These are phyloP conservation scores for Saccharomyces jurei DNA, from an alignment of 805 yeast species.

Conservation along the genomic window DNA sequence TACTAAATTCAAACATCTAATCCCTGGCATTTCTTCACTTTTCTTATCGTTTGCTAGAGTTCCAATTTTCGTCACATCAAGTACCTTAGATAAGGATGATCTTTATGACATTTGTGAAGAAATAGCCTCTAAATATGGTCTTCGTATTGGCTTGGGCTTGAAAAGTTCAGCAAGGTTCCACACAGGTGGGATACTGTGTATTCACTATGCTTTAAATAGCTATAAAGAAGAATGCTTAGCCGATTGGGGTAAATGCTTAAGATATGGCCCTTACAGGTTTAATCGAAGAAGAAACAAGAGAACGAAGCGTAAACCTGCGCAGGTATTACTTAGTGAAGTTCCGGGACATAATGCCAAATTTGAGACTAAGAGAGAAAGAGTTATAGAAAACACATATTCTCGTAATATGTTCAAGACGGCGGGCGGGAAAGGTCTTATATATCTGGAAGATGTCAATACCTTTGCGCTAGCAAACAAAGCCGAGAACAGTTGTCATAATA, in stretches of 20 bases:
- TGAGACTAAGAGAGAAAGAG: constrained; percentile 12
- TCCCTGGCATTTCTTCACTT: constrained; percentile 10
- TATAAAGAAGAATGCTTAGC: constrained; percentile 17
- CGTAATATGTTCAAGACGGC: constrained; percentile 18
- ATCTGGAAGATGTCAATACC: constrained; percentile 18
- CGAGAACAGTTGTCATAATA: not conserved
- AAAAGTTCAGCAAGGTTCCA: constrained; percentile 13
- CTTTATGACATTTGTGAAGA: constrained; percentile 24
- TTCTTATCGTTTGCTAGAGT: constrained; percentile 16
- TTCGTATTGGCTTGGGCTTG: constrained; percentile 26
- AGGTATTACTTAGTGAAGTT: constrained; percentile 13
- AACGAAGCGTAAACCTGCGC: constrained; percentile 20
- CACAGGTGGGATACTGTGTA: constrained; percentile 12
- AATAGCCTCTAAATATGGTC: constrained; percentile 15
- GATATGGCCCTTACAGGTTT: constrained; percentile 12
- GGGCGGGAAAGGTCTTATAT: constrained; percentile 15
- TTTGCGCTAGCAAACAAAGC: not conserved
- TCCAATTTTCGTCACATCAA: constrained; percentile 27
- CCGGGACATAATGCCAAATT: constrained; percentile 12
- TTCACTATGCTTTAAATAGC: constrained; percentile 10
- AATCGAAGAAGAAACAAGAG: constrained; percentile 15
- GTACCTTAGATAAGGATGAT: constrained; percentile 23
- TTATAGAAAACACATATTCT: constrained; percentile 13
- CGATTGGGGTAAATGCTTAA: constrained; percentile 24
- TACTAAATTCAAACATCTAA: constrained; percentile 17